Conservation (phyloP, 768 basidiomycete genomes). For the Astraeus odoratus region DNA sequence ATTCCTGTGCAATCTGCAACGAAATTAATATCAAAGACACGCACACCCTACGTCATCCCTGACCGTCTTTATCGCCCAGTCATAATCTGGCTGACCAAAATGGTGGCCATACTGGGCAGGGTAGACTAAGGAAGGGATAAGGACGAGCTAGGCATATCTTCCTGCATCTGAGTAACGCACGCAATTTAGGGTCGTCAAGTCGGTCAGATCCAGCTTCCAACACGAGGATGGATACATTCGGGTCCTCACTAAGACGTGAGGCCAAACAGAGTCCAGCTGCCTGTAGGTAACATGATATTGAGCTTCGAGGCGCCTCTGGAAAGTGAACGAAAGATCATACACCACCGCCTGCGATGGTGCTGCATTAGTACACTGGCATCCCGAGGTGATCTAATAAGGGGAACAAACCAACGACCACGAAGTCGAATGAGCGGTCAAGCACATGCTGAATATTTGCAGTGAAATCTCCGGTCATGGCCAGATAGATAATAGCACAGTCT, state of each 20-base stretch:
- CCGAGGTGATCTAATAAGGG: background rate
- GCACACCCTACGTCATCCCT: background rate
- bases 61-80: constrained; percentile 17
- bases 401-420: background rate
- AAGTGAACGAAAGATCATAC: background rate
- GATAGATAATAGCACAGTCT: no score
- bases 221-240: constrained; percentile 23
- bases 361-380: background rate
- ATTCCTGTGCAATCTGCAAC: constrained; percentile 4
- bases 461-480: no score
- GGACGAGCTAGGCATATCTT: background rate
- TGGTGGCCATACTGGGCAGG: constrained; percentile 26
- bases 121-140: constrained; percentile 6
- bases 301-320: background rate
- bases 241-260: constrained; percentile 29
- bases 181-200: constrained; percentile 29
- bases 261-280: constrained; percentile 35
- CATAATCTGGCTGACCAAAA: constrained; percentile 19
- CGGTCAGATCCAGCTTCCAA: constrained; percentile 33
- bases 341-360: background rate
- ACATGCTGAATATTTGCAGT: no score
- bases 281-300: background rate
- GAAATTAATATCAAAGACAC: no score
- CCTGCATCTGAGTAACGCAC: constrained; percentile 1
- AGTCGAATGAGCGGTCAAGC: background rate